Base-by-base conservation (phyloP, 2,329 filamentous ascomycete genomes). In the Monascus ruber region DNA sequence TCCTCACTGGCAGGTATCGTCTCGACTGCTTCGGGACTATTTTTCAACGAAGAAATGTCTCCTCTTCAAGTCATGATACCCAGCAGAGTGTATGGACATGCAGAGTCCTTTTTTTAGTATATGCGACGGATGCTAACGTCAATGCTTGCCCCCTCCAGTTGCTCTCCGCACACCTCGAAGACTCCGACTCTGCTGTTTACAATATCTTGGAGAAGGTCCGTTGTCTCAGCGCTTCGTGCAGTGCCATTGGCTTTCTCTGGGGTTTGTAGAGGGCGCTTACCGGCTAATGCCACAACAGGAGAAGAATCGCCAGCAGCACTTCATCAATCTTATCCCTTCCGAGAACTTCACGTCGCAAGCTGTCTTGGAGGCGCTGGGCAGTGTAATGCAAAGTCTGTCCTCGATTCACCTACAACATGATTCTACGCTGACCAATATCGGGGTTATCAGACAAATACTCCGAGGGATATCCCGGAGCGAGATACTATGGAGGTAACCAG, bases 401-500 rank as follows among this genome's bases (percentile, higher is more conserved):
- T 36, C 28, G 8, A 26, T 5, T 28, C 34, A 58, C 64, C 46
- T 62, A 64, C 53, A 59, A 54, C 29, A 31, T 35, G 8, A 17
- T 17, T 17, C 17, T 17, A 17, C 17, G 17, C 17, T 17, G 17
- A 17, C 17, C 2, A 17, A 17, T 2, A 17, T 17, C 17, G 17
- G 2, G 2, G 17, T 17, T 64, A 49, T 4, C 61, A 83, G 85
- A 96, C 68, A 96, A 98, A 65, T 98, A 98, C 69, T 96, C 91
- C 0, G 91, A 98, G 65, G 91, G 91, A 37, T 98, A 98, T 56
- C 91, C 89, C 27, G 91, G 91, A 41, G 89, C 89, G 44, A 76
- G 89, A 59, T 96, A 96, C 70, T 96, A 96, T 59, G 89, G 89
- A 39, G 89, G 89, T 48, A 96, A 96, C 63, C 84, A 95, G 66